A percentile compares a stretch with the other conserved stretches of the same genome.
Evolutionary conservation across 352 stramenopile species (phyloP).

Genomic region (Phytophthora europaea): DNA sequence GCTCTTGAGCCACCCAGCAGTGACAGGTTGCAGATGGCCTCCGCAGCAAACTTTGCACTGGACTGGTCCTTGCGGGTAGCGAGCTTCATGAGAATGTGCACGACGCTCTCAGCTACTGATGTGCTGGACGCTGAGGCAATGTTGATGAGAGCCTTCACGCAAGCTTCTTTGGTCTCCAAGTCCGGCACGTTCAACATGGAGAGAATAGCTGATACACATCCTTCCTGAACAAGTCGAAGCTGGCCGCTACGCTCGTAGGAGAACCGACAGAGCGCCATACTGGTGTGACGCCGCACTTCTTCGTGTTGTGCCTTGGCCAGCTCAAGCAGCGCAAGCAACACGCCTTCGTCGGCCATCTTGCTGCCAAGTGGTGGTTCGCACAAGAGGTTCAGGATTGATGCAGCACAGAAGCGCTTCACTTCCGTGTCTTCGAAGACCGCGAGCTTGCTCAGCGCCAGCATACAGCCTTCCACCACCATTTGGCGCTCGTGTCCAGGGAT

Average conservation of each 20-base stretch:
- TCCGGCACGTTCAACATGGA: conserved; percentile 88
- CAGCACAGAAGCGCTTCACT: conserved; percentile 86
- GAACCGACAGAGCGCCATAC: conserved; percentile 84
- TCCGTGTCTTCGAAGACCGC: conserved; percentile 85
- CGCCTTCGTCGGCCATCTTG: conserved; percentile 82
- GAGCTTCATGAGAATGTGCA: conserved; percentile 83
- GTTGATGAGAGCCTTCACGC: conserved; percentile 89
- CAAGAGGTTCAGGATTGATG: conserved; percentile 84
- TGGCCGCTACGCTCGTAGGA: conserved; percentile 81
- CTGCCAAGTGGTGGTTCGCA: conserved; percentile 54
- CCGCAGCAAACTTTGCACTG: conserved; percentile 66
- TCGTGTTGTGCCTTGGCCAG: conserved; percentile 84
- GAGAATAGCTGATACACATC: conserved; percentile 84
- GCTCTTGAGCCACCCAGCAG: conserved; percentile 69
- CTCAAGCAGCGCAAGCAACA: conserved; percentile 75
- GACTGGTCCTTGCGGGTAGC: conserved; percentile 70
- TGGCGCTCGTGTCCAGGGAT: conserved; percentile 70
- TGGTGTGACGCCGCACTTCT: conserved; percentile 86
- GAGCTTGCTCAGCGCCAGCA: conserved; percentile 78
- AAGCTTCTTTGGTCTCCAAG: conserved; percentile 84
- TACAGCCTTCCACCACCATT: conserved; percentile 82
- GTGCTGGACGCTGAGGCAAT: conserved; percentile 76
- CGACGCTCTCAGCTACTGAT: conserved; percentile 75
- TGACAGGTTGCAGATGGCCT: conserved; percentile 86
- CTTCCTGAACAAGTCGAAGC: conserved; percentile 81